Evolutionary conservation across 1,284 basidiomycete species (phyloP).

Genomic region (Leccinum holopus): DNA sequence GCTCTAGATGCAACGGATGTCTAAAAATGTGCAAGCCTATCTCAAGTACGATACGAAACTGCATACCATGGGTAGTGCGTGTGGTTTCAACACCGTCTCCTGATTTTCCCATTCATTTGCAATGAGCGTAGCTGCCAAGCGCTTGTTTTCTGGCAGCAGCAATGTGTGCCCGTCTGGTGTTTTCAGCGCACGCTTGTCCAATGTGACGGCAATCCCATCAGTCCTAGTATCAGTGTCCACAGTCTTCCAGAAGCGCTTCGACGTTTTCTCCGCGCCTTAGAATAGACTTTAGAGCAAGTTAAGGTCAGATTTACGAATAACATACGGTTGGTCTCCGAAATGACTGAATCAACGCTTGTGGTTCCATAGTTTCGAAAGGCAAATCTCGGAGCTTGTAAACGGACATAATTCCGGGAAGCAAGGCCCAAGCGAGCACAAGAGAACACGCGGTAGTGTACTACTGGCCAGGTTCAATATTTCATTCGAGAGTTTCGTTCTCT

Average conservation of each 20-base stretch:
- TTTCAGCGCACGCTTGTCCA: constrained; percentile 85
- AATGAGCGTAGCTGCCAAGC: constrained; percentile 79
- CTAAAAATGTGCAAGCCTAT: constrained; percentile 31
- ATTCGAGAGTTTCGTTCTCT: too few species aligned
- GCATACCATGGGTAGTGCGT: constrained; percentile 87
- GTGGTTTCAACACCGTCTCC: constrained; percentile 81
- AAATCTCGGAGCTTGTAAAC: not conserved
- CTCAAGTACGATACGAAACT: constrained; percentile 2
- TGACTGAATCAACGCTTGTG: constrained; percentile 34
- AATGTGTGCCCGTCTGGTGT: constrained; percentile 83
- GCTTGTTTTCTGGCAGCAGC: constrained; percentile 68
- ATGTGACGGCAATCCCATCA: constrained; percentile 64
- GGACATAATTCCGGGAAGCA: not conserved
- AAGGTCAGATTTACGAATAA: constrained; percentile 2
- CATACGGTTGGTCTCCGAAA: constrained; percentile 60
- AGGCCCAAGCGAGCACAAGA: constrained; percentile 7
- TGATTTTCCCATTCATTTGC: constrained; percentile 98
- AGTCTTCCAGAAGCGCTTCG: constrained; percentile 90
- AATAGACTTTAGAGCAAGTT: constrained; percentile 13
- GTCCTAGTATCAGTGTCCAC: constrained; percentile 69
- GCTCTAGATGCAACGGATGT: constrained; percentile 89
- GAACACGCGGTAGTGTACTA: constrained; percentile 5
- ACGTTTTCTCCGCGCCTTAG: constrained; percentile 79
- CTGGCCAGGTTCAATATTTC: too few species aligned
- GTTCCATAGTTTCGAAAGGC: constrained; percentile 17